Evolutionary conservation across 257 asterid species (phyloP).

Genomic region (Anisodus acutangulus): DNA sequence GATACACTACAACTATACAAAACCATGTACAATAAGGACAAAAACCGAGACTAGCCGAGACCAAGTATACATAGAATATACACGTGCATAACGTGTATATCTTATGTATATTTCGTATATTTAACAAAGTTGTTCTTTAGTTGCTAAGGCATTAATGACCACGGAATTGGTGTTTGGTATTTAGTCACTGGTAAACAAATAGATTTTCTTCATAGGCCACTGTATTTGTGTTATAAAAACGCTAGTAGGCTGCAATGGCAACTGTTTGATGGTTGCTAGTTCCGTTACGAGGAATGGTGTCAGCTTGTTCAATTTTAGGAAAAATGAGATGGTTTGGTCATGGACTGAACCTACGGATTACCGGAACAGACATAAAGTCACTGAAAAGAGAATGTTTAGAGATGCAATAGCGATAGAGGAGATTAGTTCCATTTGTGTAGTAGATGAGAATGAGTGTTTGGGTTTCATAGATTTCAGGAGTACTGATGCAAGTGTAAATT

Average conservation of each 20-base stretch:
- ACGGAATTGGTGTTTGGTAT: no score
- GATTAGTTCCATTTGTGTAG: conserved; percentile 64
- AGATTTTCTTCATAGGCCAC: no score
- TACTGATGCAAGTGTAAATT: conserved; percentile 51
- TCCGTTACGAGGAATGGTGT: conserved; percentile 78
- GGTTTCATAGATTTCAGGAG: conserved; percentile 84
- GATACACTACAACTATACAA: no score
- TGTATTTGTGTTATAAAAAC: no score
- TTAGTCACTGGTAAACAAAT: no score
- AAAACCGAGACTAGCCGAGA: no score
- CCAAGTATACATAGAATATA: no score
- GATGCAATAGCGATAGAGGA: conserved; percentile 90
- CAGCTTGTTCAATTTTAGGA: conserved; percentile 73
- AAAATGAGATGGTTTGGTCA: conserved; percentile 69
- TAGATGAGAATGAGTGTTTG: conserved; percentile 78
- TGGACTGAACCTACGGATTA: conserved; percentile 69
- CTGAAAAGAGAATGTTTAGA: conserved; percentile 68
- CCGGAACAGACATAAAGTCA: neutral
- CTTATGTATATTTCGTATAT: no score
- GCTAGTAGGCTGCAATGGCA: conserved; percentile 85
- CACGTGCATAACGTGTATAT: no score
- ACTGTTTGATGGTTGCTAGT: conserved; percentile 73
- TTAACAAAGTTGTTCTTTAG: no score
- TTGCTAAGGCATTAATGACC: no score
- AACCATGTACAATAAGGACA: no score